These are phyloP conservation scores for Psilocybe mexicana DNA, from an alignment of 1,284 basidiomycete species.

Conservation along the genomic window DNA sequence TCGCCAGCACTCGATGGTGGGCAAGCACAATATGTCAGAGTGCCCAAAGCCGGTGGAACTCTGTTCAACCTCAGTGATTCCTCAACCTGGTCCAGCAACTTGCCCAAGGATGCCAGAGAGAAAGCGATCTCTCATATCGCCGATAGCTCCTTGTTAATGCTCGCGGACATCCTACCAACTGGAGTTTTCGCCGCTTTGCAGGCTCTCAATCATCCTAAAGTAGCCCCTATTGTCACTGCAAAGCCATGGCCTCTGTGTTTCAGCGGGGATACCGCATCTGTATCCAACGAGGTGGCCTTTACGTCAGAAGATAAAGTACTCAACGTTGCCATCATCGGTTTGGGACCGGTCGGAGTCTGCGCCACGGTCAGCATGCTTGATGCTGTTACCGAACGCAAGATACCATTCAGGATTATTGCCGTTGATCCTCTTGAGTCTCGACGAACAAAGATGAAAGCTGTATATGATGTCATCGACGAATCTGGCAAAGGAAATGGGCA, in stretches of 20 bases:
- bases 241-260: constrained; percentile 57
- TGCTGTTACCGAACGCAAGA: constrained; percentile 45
- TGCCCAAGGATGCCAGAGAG: constrained; percentile 33
- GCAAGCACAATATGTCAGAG: constrained; percentile 85
- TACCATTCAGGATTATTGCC: constrained; percentile 58
- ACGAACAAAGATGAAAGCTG: constrained; percentile 54
- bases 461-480: constrained; percentile 51
- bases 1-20: constrained; percentile 74
- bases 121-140: constrained; percentile 42
- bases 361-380: constrained; percentile 66
- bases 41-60: constrained; percentile 80
- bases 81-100: constrained; percentile 36
- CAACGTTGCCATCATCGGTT: constrained; percentile 66
- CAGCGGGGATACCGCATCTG: constrained; percentile 19
- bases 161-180: constrained; percentile 82
- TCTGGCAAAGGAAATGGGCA: constrained; percentile 46
- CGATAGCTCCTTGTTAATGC: constrained; percentile 66
- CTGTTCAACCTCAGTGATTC: constrained; percentile 66
- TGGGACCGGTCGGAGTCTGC: constrained; percentile 80
- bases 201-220: constrained; percentile 70
- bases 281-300: constrained; percentile 29
- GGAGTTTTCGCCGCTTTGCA: constrained; percentile 77
- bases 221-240: constrained; percentile 55
- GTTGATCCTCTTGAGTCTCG: constrained; percentile 61
- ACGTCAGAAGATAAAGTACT: constrained; percentile 49